Evolutionary conservation across 176 grass and related monocot genomes (phyloP), one percentile per base, ranked within the genome.

Genomic region (Zoysia japonica): DNA sequence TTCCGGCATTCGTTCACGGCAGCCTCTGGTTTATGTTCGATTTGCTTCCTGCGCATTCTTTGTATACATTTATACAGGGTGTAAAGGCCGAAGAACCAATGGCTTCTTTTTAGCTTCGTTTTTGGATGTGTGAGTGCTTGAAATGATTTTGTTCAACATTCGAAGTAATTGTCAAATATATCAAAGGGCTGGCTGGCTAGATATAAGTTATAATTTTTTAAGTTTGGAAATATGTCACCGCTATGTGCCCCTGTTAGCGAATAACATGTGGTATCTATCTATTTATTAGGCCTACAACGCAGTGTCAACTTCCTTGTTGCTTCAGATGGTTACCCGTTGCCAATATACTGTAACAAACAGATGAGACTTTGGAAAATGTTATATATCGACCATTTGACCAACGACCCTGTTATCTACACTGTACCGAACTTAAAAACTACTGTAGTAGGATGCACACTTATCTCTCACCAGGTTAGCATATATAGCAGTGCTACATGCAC

Each of bases 401-500:
- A 37, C 36, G 41, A 40, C 39, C 5, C 37, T 55, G 48, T 41
- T 17, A 9, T 56, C 10, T 35, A 38, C 13, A 38, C 8, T 16
- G 6, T 7, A 63, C 36, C 15, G 48, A 77, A 63, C 44, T 44
- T 1, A 40, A 51, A 11, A 85, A 59, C 12, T 42, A 42, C 11
- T 67, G 50, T 41, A 11, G 43, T 10, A 28, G 28, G 28, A 28
- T 28, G 28, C 28, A 28, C 11, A 80, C 81, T 74, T 37, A 61
- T 71, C 76, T 49, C 48, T 80, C 64, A 80, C 48, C 81, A 80
- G 28, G 28, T 28, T 28, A 28, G 50, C 28, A 42, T 28, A 28
- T 28, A 28, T 28, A 80, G 49, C n/a, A 65, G 19, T n/a, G 15
- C 50, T 47, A 20, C 20, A 61, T 56, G 20, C 39, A 75, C 28